Base-by-base conservation (phyloP, 768 basidiomycete genomes). In the Phylloporus scabripes region DNA sequence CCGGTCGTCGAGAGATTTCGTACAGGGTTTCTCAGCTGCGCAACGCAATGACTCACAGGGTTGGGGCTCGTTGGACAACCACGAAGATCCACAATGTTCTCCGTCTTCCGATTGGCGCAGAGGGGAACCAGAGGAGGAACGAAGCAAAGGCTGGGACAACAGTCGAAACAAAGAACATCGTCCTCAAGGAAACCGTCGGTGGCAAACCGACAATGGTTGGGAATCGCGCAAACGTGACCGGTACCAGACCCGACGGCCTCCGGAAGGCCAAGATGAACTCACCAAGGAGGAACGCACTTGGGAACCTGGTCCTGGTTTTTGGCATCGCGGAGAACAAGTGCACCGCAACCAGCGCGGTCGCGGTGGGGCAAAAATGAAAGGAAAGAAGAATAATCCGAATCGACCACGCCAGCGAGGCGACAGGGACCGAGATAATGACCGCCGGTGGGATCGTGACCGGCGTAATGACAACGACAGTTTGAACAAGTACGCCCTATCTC, bases 261-360 rank as follows among this genome's bases (percentile, higher is more conserved):
- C 60, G 40, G 56, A 64, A n/a, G 54, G 40, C 4, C 62, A 59
- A 56, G 61, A 63, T 11, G 63, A 64, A 21, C 18, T 29, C 28
- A 31, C 49, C 2, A 66, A 60, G 40, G 76, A 77, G 60, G 79
- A 83, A 45, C 78, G 85, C 43, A 69, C 80, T 49, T 87, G 85
- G 85, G 83, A 85, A 55, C 85, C 85, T 49, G 82, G 82, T 32
- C 77, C 82, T 21, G 74, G 77, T 5, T 29, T 29, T 29, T 87
- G 85, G 85, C 76, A 82, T 51, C 73, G 61, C 32, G 56, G 74
- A 32, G 68, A 65, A 21, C 70, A 69, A 18, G 54, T 60, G 24
- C 66, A 78, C 46, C 73, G 74, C 42, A 63, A 52, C 49, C 66
- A 66, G 21, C 66, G 65, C 20, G 55, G 58, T 32, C 71, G 70